Evolutionary conservation across 257 asterid genomes (phyloP), one percentile per base, ranked within the genome.

Genomic region (Avicennia marina): DNA sequence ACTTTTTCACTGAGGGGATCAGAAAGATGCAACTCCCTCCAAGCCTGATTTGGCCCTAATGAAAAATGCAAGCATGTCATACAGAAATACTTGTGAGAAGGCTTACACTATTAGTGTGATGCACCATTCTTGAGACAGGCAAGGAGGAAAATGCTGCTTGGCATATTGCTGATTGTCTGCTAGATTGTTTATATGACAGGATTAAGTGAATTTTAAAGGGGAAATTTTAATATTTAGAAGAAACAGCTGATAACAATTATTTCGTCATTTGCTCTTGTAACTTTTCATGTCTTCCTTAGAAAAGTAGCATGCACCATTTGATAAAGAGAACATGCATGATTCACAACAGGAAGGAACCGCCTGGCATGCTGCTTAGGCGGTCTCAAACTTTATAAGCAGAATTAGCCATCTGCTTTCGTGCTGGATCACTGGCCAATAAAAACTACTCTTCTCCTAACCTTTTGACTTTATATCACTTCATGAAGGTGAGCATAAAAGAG

Each of bases 281-380:
- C 56, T 20, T 41, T 31, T 29, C 15, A 6, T 69, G 66, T 64
- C 66, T 41, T 36, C 38, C 59, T 62, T 67, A 51, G 54, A 33
- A 41, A 57, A 27, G 32, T 44, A 47, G 25, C 40, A 33, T 49
- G 53, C 22, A 42, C 29, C 31, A 24, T 46, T 24, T 41, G 10
- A n/a, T 8, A 17, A 49, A 55, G 33, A 29, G 18, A 8, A 24
- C 13, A 11, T n/a, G n/a, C 21, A 58, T 51, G 48, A 55, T 26
- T 32, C 9, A 17, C 33, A 60, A 24, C 39, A 36, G 24, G 16
- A 32, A 60, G 17, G 20, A 53, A 16, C 22, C 18, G 29, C 39
- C 13, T 34, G 13, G 44, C 60, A 39, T 65, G 71, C 18, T 60
- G 60, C 60, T 51, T 64, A 64, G 63, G 70, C 60, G 67, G 75